Conservation (phyloP, 805 yeast species). For the Ogataea dorogensis region DNA sequence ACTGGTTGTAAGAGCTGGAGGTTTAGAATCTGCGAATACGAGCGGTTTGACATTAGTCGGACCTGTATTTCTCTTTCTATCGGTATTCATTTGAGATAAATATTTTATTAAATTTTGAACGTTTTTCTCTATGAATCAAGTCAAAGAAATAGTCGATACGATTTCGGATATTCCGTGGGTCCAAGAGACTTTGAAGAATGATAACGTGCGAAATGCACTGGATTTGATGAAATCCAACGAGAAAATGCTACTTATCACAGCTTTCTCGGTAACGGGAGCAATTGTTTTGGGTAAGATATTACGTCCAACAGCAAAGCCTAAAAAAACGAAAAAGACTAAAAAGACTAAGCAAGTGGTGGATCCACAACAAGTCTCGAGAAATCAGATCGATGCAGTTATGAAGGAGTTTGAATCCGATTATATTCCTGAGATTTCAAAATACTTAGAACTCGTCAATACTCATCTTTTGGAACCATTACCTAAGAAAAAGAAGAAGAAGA, state of each 20-base stretch:
- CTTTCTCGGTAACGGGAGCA: constrained; percentile 15
- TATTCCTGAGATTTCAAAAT: constrained; percentile 11
- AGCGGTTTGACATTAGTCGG: constrained; percentile 66
- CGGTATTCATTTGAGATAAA: constrained; percentile 31
- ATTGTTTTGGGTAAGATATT: constrained; percentile 11
- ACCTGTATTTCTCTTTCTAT: constrained; percentile 84
- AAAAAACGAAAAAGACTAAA: constrained; percentile 14
- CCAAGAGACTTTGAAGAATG: constrained; percentile 9
- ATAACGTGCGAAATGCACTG: constrained; percentile 10
- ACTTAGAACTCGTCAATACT: constrained; percentile 19
- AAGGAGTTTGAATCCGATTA: constrained; percentile 21
- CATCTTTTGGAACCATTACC: constrained; percentile 7
- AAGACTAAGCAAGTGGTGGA: constrained; percentile 18
- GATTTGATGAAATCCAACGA: constrained; percentile 18
- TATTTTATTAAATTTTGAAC: constrained; percentile 2
- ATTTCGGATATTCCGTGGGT: constrained; percentile 2
- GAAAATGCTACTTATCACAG: constrained; percentile 14
- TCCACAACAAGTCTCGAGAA: constrained; percentile 21
- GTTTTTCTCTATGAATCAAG: constrained; percentile 8
- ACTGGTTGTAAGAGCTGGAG: constrained; percentile 16
- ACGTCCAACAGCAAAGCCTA: constrained; percentile 4
- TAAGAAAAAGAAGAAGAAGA: constrained; percentile 12
- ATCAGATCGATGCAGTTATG: constrained; percentile 16
- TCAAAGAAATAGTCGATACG: constrained; percentile 1
- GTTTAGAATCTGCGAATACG: constrained; percentile 31